Evolutionary conservation across 23 red algal genomes (phyloP).

Genomic region (Gracilaria domingensis): DNA sequence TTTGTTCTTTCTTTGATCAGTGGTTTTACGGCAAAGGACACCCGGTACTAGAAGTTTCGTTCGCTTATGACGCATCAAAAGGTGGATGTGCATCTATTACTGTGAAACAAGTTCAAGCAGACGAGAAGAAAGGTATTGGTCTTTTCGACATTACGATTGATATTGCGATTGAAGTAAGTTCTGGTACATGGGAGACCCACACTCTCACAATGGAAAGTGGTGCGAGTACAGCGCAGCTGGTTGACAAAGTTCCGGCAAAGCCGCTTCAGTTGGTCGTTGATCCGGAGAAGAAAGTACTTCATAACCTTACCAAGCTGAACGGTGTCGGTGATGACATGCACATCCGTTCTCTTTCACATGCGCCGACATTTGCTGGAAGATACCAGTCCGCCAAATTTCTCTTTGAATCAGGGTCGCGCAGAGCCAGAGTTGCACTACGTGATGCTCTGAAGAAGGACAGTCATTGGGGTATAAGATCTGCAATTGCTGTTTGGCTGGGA

Average conservation of each 20-base stretch:
- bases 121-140: constrained; percentile 47
- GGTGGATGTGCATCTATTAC: constrained; percentile 41
- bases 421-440: constrained; percentile 44
- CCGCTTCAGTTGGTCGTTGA: constrained; percentile 74
- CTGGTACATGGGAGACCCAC: constrained; percentile 63
- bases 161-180: constrained; percentile 53
- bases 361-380: constrained; percentile 59
- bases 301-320: constrained; percentile 53
- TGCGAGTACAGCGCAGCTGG: constrained; percentile 15
- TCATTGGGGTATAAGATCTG: constrained; percentile 58
- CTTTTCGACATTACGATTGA: constrained; percentile 72
- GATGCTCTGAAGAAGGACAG: constrained; percentile 52
- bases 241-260: constrained; percentile 43
- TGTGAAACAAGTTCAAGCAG: constrained; percentile 63
- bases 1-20: constrained; percentile 81
- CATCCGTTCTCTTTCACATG: constrained; percentile 45
- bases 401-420: constrained; percentile 39
- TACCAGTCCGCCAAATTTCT: constrained; percentile 51
- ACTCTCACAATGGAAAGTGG: constrained; percentile 56
- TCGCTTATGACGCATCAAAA: constrained; percentile 54
- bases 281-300: constrained; percentile 70
- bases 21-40: constrained; percentile 78
- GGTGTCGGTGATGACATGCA: constrained; percentile 68
- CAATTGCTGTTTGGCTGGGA: constrained; percentile 27
- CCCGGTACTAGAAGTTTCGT: constrained; percentile 57